Percentiles rank a stretch among this genome's conserved stretches.
Conservation (phyloP, 352 stramenopile species). For the Globisporangium ultimum region DNA sequence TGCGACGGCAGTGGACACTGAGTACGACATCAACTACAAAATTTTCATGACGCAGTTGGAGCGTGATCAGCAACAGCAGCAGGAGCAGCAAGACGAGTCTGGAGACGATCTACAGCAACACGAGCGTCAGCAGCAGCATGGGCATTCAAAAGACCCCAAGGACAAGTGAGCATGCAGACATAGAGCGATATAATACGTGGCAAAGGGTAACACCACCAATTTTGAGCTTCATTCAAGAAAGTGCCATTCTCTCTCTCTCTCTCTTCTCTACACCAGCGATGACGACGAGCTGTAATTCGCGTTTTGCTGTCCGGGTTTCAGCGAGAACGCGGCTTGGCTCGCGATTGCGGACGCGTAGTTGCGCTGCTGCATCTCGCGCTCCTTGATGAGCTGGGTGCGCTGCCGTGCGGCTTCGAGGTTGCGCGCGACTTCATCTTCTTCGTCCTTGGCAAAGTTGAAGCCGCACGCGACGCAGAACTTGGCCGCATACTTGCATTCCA, state of each 20-base stretch:
- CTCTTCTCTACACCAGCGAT: constrained; percentile 13
- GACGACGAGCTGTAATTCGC: constrained; percentile 10
- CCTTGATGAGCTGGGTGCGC: constrained; percentile 39
- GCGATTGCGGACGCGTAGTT: constrained; percentile 68
- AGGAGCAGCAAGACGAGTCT: constrained; percentile 10
- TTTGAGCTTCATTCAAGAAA: not conserved
- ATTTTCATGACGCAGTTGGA: constrained; percentile 63
- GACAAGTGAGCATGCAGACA: not conserved
- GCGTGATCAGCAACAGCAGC: constrained; percentile 17
- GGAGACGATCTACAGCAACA: constrained; percentile 10
- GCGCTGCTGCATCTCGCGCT: constrained; percentile 59
- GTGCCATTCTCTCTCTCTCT: not conserved
- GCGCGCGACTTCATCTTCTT: constrained; percentile 73
- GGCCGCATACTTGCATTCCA: constrained; percentile 67
- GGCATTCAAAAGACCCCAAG: not conserved
- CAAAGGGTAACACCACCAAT: too few relatives aligned
- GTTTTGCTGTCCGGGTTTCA: constrained; percentile 21
- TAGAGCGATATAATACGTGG: too few relatives aligned
- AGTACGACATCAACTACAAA: constrained; percentile 71
- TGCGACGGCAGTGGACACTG: constrained; percentile 36
- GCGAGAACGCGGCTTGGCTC: constrained; percentile 45
- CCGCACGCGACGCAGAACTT: constrained; percentile 84
- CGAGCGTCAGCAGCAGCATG: constrained; percentile 10
- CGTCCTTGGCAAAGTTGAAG: constrained; percentile 73
- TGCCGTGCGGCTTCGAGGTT: constrained; percentile 66